Percentiles rank a stretch among this genome's conserved stretches.
These are phyloP conservation scores for Penicillium verhagenii DNA, from an alignment of 495 filamentous ascomycete species.

Conservation along the genomic window DNA sequence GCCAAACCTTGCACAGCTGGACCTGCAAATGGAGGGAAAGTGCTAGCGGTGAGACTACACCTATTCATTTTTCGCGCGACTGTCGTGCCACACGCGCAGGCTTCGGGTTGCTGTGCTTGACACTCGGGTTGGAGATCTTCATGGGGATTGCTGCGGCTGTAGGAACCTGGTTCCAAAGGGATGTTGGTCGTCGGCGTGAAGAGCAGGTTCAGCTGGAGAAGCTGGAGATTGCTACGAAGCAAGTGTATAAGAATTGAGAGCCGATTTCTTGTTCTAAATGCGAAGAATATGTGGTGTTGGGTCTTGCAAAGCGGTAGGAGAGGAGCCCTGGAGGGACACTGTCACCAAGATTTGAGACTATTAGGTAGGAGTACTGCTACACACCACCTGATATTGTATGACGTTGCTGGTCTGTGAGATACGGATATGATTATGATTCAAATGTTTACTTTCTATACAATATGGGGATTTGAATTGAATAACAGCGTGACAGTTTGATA, in stretches of 20 bases:
- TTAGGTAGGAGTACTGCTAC: neutral
- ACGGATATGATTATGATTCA: neutral
- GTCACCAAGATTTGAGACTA: too few relatives aligned
- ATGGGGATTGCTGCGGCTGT: constrained; percentile 39
- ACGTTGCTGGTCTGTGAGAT: neutral
- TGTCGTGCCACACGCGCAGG: constrained; percentile 41
- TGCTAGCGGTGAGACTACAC: constrained; percentile 11
- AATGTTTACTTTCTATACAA: too few relatives aligned
- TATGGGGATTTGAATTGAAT: neutral
- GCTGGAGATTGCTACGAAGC: constrained; percentile 31
- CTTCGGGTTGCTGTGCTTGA: constrained; percentile 39
- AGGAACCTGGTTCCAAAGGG: constrained; percentile 41
- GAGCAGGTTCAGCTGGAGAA: constrained; percentile 30
- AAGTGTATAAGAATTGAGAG: constrained; percentile 14
- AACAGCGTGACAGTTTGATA: neutral
- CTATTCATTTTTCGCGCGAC: constrained; percentile 43
- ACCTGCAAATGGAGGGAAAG: constrained; percentile 49
- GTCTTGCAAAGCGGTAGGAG: neutral
- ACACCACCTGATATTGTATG: neutral
- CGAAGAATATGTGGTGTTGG: neutral
- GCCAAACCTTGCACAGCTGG: constrained; percentile 52
- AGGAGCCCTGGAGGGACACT: too few relatives aligned
- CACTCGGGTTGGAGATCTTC: constrained; percentile 45
- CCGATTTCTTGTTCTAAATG: neutral
- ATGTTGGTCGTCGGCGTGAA: constrained; percentile 34